Base-by-base conservation (phyloP, 2,329 filamentous ascomycete genomes). In the Hymenoscyphus occultus region DNA sequence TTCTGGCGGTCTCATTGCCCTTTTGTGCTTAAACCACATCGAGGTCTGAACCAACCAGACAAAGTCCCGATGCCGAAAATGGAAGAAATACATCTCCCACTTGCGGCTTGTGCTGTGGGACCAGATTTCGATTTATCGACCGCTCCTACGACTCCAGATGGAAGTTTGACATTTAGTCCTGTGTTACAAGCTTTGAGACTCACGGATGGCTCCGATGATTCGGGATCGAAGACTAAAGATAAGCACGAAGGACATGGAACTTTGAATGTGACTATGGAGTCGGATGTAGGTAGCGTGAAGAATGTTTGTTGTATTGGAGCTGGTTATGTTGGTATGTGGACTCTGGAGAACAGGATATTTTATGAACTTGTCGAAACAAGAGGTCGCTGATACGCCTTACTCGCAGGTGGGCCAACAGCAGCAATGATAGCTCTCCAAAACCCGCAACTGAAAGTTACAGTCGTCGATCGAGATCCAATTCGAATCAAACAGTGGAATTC, bases 401-500 rank as follows among this genome's bases (percentile, higher is more conserved):
- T 28, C 32, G 19, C 31, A 74, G 90, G 90, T 71, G 90, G 90
- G 48, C 90, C 91, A 59, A 93, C 90, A 45, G 88, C 88, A 28
- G 88, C 91, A 13, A 84, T 93, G 39, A 85, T 93, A 64, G 91
- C 91, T 28, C 84, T 86, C 72, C 84, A 91, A 70, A 92, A 92
- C 75, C 90, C 90, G 1, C 77, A 87, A 63, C 83, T 92, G 70
- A 82, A 81, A 59, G 88, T 93, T 51, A 90, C 86, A 22, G 90
- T 93, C n/a, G 87, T 93, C 42, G 91, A 93, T 74, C 81, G 85
- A 66, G 87, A 91, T 74, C 80, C 80, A 61, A 77, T 76, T 48
- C 85, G 90, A 57, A 91, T 93, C 68, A 82, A 82, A 60, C 83
- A 85, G 66, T 94, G 91, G 91, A 89, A 91, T 71, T 91, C 90